These are phyloP conservation scores for Panellus pusillus DNA, from an alignment of 768 basidiomycete genomes.

Conservation along the genomic window DNA sequence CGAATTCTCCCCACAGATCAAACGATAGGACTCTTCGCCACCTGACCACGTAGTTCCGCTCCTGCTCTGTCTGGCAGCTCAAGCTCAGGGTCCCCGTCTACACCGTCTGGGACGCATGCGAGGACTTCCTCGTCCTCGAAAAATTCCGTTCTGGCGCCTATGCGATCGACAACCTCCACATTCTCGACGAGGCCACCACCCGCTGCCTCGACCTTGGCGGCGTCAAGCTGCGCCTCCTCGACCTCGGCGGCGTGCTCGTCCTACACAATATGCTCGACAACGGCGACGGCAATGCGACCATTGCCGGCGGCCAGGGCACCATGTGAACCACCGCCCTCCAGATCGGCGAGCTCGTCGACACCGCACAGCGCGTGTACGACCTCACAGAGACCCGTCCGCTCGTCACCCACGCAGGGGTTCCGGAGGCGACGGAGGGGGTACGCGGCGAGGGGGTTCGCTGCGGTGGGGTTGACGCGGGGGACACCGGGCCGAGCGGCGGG, in stretches of 20 bases:
- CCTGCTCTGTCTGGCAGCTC: slow-evolving; percentile 87
- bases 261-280: slow-evolving; percentile 95
- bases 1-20: slow-evolving; percentile 80
- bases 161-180: slow-evolving; percentile 83
- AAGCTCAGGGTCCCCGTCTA: slow-evolving; percentile 92
- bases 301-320: slow-evolving; percentile 96
- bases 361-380: slow-evolving; percentile 92
- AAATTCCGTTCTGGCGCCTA: slow-evolving; percentile 86
- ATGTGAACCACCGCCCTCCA: slow-evolving; percentile 99
- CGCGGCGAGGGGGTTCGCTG: slow-evolving; percentile 67
- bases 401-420: slow-evolving; percentile 69
- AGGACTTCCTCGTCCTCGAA: slow-evolving; percentile 91
- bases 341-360: slow-evolving; percentile 97
- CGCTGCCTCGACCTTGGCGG: slow-evolving; percentile 90
- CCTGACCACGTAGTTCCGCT: slow-evolving; percentile 95
- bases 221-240: slow-evolving; percentile 90
- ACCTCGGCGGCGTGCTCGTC: slow-evolving; percentile 92
- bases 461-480: slow-evolving; percentile 62
- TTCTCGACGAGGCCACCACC: slow-evolving; percentile 95
- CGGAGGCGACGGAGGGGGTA: slow-evolving; percentile 58
- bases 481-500: slow-evolving; percentile 18
- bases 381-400: slow-evolving; percentile 91
- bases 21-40: slow-evolving; percentile 96
- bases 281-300: slow-evolving; percentile 92
- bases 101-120: slow-evolving; percentile 96